Base-by-base conservation (phyloP, 2,329 filamentous ascomycete species). In the Fusarium lateritium region DNA sequence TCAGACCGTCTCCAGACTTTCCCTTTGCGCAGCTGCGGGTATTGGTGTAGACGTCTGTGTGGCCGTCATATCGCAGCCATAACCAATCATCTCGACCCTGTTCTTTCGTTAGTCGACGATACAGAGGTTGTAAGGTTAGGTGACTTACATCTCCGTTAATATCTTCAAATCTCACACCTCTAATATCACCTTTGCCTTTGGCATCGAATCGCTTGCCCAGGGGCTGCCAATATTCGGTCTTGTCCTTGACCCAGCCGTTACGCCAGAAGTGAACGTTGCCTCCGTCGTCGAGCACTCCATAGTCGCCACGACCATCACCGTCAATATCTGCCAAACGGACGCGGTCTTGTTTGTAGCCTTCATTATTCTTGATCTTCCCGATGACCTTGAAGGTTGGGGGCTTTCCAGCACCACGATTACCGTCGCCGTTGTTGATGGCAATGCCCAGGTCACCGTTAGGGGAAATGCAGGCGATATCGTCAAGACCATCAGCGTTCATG, bases 401-500 rank as follows among this genome's bases (percentile, higher is more conserved):
- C 10, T 47, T 47, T 14, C 21, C 31, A 17, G 19, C 31, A 15
- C 14, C 33, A 17, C 14, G 14, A 4, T n/a, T 19, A 11, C 45
- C 28, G 19, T 47, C 31, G n/a, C 45, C 45, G 9, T 47, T 19
- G 45, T 47, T 47, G 45, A 47, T 47, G 10, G 28, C 14, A 9
- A 34, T 13, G 13, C 22, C 17, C 7, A 21, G n/a, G 28, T 33
- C 28, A 11, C 45, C 45, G 14, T 47, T 21, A 7, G 45, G 13
- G 8, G 19, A 10, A 26, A 47, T 47, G 14, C 28, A 47, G 7
- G 22, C 45, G 21, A 47, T 15, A 15, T 47, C 45, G 10, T 47
- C 45, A 13, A 47, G 28, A 7, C 45, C 45, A 19, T 47, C 45
- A 14, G 28, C 28, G 45, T 47, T 70, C 34, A 69, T 50, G 19